Conservation (phyloP, 345 rosid genomes). For the Eucalyptus paniculata region DNA sequence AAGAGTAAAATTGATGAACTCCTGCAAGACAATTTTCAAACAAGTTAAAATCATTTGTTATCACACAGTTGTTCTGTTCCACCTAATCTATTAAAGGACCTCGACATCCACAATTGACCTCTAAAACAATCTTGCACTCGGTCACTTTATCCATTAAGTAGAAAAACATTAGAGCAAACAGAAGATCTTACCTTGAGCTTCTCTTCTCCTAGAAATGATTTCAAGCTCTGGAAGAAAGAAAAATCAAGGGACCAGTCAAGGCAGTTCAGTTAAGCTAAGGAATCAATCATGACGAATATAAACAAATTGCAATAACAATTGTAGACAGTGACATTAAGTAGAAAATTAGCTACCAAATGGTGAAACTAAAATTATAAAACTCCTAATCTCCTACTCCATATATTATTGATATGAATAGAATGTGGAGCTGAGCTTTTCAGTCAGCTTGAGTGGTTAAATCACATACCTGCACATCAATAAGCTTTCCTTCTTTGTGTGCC, state of each 20-base stretch:
- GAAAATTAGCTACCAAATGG: not conserved
- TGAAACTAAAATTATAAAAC: not conserved
- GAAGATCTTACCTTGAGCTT: conserved; percentile 56
- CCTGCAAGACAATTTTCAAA: conserved; percentile 39
- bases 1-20: conserved; percentile 67
- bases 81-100: not conserved
- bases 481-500: conserved; percentile 83
- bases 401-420: not conserved
- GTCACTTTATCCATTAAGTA: not conserved
- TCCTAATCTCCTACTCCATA: not conserved
- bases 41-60: not conserved
- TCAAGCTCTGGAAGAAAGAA: conserved; percentile 50
- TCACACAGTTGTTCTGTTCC: not conserved
- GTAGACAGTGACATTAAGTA: not conserved
- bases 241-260: not conserved
- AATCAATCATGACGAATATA: not conserved
- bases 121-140: not conserved
- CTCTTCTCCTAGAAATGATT: conserved; percentile 77
- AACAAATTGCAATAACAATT: not conserved
- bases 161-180: not conserved
- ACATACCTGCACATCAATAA: conserved; percentile 73
- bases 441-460: not conserved
- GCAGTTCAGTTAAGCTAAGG: not conserved
- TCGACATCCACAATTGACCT: not conserved
- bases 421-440: not conserved